A percentile compares a stretch with the other conserved stretches of the same genome.
Conservation (phyloP, 2,329 filamentous ascomycete species). For the Hymenotorrendiella dingleyae region DNA sequence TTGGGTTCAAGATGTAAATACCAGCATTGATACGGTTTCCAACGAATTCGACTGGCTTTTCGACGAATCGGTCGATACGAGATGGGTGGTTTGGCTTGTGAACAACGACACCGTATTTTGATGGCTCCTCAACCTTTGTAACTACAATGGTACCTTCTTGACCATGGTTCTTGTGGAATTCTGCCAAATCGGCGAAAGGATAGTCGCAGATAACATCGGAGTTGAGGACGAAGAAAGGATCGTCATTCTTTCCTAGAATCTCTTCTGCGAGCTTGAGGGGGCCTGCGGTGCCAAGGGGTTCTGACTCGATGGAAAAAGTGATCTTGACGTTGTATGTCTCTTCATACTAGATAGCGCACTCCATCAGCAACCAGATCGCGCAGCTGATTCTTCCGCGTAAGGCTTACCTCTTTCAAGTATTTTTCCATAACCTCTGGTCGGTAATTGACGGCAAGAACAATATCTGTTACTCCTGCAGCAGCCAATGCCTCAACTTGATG, state of each 20-base stretch:
- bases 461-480: slow-evolving; percentile 89
- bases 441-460: slow-evolving; percentile 98
- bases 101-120: slow-evolving; percentile 97
- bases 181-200: slow-evolving; percentile 82
- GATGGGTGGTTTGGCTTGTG: slow-evolving; percentile 90
- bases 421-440: slow-evolving; percentile 96
- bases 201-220: slow-evolving; percentile 98
- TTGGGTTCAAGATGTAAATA: slow-evolving; percentile 96
- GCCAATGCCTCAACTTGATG: slow-evolving; percentile 96
- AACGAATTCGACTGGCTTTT: slow-evolving; percentile 98
- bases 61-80: slow-evolving; percentile 95
- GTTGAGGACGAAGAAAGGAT: slow-evolving; percentile 97
- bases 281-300: slow-evolving; percentile 90
- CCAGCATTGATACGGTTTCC: slow-evolving; percentile 98
- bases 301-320: slow-evolving; percentile 92
- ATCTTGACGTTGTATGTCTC: slow-evolving; percentile 90
- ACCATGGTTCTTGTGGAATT: slow-evolving; percentile 89
- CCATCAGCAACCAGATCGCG: no score
- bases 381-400: no score
- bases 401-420: slow-evolving; percentile 74
- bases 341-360: slow-evolving; percentile 59
- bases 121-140: slow-evolving; percentile 97
- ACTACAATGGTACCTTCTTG: slow-evolving; percentile 97
- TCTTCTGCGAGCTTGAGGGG: slow-evolving; percentile 92
- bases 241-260: slow-evolving; percentile 86